Percentiles rank a stretch among this genome's conserved stretches.
phyloP scores from a whole-genome alignment of 257 asterid genomes.

The Mentha longifolia region DNA sequence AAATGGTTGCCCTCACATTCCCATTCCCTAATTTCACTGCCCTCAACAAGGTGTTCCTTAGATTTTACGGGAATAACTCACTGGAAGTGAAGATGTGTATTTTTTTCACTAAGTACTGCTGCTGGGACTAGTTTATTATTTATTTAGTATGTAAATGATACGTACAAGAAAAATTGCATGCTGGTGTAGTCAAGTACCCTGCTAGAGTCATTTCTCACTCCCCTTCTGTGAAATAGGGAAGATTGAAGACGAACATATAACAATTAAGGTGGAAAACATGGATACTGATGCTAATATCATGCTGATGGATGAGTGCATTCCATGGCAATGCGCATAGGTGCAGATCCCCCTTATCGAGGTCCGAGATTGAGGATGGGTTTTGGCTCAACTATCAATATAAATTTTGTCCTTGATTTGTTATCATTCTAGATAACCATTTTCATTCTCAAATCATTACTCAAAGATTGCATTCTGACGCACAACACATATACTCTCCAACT shows the following conservation, averaged over 20 bases:
- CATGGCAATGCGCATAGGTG: neutral
- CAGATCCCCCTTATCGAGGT: neutral
- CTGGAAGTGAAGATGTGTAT: neutral
- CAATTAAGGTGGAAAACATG: neutral
- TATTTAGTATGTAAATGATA: neutral
- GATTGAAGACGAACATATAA: neutral
- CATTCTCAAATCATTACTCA: neutral
- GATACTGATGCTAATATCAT: neutral
- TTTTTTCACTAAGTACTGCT: neutral
- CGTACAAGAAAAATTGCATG: neutral
- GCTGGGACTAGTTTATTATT: neutral
- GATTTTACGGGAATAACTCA: neutral
- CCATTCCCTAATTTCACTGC: neutral
- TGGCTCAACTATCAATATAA: neutral
- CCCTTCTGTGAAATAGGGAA: neutral
- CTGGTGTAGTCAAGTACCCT: neutral
- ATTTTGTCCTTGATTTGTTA: neutral
- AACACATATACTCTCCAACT: neutral
- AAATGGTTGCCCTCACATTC: neutral
- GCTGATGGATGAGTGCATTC: neutral
- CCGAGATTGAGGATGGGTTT: neutral
- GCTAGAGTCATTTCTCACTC: neutral
- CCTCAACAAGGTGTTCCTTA: neutral
- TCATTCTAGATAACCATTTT: neutral
- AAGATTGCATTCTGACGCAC: neutral